phyloP scores from a whole-genome alignment of 2,329 filamentous ascomycete species.

The Colletotrichum spinosum region DNA sequence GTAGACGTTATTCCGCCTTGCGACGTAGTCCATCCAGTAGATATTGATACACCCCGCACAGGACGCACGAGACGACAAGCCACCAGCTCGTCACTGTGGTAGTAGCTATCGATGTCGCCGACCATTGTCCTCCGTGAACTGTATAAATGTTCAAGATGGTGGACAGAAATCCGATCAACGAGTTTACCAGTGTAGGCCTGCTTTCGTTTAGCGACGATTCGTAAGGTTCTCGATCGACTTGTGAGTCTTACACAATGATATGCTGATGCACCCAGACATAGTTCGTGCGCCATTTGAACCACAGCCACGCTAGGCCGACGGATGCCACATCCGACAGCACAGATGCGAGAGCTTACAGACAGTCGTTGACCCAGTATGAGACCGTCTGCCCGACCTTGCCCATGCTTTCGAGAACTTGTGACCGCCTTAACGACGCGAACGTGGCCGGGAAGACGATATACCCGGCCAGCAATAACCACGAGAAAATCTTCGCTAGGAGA shows the following conservation, averaged over 20 bases:
- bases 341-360: constrained; percentile 5
- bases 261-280: constrained; percentile 10
- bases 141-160: constrained; percentile 21
- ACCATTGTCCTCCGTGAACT: constrained; percentile 9
- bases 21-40: background rate
- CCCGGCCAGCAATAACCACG: no score
- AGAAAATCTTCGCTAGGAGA: no score
- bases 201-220: background rate
- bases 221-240: background rate
- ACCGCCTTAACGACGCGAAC: background rate
- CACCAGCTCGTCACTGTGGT: constrained; percentile 6
- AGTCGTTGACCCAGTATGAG: constrained; percentile 3
- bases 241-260: background rate
- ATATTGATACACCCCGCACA: constrained; percentile 7
- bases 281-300: background rate
- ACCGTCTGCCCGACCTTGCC: background rate
- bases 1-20: constrained; percentile 1
- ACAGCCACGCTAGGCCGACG: constrained; percentile 15
- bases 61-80: constrained; percentile 7
- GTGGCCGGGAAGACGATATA: no score
- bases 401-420: constrained; percentile 11
- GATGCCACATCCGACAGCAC: constrained; percentile 8
- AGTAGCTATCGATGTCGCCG: background rate
- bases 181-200: constrained; percentile 14
- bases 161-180: constrained; percentile 11